phyloP scores from a whole-genome alignment of 2,329 filamentous ascomycete species.

The Penicillium polonicum region DNA sequence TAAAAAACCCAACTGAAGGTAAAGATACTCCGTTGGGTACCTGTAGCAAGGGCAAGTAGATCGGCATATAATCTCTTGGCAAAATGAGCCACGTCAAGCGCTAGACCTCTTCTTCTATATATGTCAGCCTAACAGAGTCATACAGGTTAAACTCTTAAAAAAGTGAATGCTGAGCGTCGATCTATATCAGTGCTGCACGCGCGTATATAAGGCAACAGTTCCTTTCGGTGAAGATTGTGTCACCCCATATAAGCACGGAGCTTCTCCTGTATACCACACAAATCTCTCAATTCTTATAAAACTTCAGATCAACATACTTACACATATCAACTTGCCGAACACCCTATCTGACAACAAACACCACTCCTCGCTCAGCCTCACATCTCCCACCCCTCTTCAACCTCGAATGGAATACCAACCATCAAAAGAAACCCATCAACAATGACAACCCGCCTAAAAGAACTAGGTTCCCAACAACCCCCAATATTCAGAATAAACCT shows the following conservation, averaged over 20 bases:
- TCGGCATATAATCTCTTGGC: neutral
- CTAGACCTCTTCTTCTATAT: neutral
- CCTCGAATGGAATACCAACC: neutral
- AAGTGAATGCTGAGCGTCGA: neutral
- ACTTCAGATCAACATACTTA: neutral
- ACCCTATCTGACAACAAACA: neutral
- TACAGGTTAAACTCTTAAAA: neutral
- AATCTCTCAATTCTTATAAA: neutral
- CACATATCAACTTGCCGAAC: neutral
- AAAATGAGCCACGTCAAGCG: slow-evolving; percentile 1
- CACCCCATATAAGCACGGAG: neutral
- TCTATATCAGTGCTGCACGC: neutral
- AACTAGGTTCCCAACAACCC: slow-evolving; percentile 15
- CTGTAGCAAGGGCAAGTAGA: neutral
- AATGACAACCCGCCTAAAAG: neutral
- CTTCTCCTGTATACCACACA: neutral
- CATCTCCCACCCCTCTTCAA: neutral
- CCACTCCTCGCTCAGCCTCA: neutral
- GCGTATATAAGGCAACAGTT: neutral
- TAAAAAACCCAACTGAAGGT: neutral
- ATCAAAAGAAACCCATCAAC: neutral
- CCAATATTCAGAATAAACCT: slow-evolving; percentile 55
- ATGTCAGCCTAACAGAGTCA: neutral
- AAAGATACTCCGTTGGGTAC: neutral
- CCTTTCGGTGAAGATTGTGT: neutral